Conservation (phyloP, 2,329 filamentous ascomycete species). For the Fusarium mangiferae region DNA sequence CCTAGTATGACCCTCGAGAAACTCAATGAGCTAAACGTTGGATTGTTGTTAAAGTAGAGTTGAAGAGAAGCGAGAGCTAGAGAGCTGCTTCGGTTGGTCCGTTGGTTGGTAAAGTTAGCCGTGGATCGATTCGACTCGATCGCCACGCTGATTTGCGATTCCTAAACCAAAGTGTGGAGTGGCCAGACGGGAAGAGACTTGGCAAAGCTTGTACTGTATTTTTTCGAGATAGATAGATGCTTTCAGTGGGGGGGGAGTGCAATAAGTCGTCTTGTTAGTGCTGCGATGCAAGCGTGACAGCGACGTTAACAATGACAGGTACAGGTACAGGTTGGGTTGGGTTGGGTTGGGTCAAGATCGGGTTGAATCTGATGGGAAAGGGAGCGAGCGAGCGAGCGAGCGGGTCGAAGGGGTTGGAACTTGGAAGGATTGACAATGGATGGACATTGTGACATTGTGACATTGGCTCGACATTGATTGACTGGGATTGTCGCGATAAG, state of each 20-base stretch:
- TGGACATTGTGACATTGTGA: not conserved
- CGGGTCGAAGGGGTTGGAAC: not conserved
- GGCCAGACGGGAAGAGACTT: conserved; percentile 17
- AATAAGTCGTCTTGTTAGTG: not conserved
- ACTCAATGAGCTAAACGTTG: not conserved
- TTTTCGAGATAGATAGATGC: not conserved
- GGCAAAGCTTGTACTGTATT: conserved; percentile 25
- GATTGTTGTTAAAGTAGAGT: conserved; percentile 1
- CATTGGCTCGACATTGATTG: not conserved
- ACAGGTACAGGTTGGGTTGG: not conserved
- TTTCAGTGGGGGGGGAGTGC: not conserved
- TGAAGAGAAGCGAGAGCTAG: not conserved
- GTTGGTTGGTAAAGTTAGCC: not conserved
- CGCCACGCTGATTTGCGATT: conserved; percentile 11
- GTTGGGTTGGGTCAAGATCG: not conserved
- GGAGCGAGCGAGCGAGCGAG: not conserved
- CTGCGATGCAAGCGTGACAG: not conserved
- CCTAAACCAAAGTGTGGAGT: conserved; percentile 10
- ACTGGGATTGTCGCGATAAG: conserved; percentile 30
- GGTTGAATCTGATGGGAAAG: not conserved
- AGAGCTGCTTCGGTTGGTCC: not conserved
- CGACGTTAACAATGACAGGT: not conserved
- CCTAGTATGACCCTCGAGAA: not conserved
- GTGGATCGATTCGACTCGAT: conserved; percentile 4
- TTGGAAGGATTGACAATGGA: not conserved